phyloP scores from a whole-genome alignment of 2,329 filamentous ascomycete species.

The Amylocarpus encephaloides region DNA sequence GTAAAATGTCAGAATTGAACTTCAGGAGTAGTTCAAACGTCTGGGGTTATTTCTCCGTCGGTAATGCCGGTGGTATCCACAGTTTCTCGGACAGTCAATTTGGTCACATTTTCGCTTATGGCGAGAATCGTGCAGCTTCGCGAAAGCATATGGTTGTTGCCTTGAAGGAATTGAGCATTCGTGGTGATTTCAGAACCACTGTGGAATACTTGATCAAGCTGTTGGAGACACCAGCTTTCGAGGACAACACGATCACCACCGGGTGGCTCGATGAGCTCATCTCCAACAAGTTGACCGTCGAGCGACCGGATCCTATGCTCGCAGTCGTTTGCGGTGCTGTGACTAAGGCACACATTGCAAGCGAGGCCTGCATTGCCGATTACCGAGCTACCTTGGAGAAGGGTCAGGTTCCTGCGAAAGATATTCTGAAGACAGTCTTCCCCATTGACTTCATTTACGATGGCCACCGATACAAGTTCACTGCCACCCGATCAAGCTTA shows the following conservation, averaged over 20 bases:
- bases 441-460: slow-evolving; percentile 98
- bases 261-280: slow-evolving; percentile 99
- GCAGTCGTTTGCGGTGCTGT: slow-evolving; percentile 95
- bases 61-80: slow-evolving; percentile 93
- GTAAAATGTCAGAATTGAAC: slow-evolving; percentile 98
- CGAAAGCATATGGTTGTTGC: slow-evolving; percentile 99
- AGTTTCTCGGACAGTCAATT: slow-evolving; percentile 99
- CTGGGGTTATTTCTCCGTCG: slow-evolving; percentile 99
- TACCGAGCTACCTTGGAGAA: slow-evolving; percentile 88
- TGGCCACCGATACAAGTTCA: slow-evolving; percentile 94
- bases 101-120: slow-evolving; percentile 98
- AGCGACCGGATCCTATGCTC: slow-evolving; percentile 86
- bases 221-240: slow-evolving; percentile 94
- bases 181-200: slow-evolving; percentile 97
- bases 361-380: slow-evolving; percentile 79
- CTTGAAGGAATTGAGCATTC: slow-evolving; percentile 97
- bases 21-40: slow-evolving; percentile 98
- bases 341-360: slow-evolving; percentile 91
- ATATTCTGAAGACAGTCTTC: slow-evolving; percentile 96
- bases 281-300: slow-evolving; percentile 92
- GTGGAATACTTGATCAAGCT: slow-evolving; percentile 99
- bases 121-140: slow-evolving; percentile 92
- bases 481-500: slow-evolving; percentile 80
- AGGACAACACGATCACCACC: slow-evolving; percentile 98
- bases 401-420: slow-evolving; percentile 94